These are phyloP conservation scores for Claviceps sp. DNA, from an alignment of 2,329 filamentous ascomycete genomes.

Conservation along the genomic window DNA sequence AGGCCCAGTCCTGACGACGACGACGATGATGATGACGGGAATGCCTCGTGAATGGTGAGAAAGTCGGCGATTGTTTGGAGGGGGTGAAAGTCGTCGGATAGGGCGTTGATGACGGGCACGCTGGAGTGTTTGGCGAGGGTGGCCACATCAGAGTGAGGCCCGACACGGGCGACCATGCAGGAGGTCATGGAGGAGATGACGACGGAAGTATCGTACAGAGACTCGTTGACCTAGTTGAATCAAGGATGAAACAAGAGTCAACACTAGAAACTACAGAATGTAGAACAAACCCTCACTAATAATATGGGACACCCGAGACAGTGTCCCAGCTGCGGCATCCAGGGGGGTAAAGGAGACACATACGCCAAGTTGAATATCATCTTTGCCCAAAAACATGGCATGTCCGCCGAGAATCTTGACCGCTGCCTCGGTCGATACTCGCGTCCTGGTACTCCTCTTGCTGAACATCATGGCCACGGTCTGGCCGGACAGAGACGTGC, in stretches of 20 bases:
- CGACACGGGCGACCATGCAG: slow-evolving; percentile 68
- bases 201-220: slow-evolving; percentile 77
- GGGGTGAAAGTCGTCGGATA: slow-evolving; percentile 86
- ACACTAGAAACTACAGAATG: neutral
- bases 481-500: slow-evolving; percentile 53
- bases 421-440: slow-evolving; percentile 85
- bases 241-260: neutral
- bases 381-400: slow-evolving; percentile 90
- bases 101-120: slow-evolving; percentile 74
- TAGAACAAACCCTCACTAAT: neutral
- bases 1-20: slow-evolving; percentile 45
- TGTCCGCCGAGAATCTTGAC: slow-evolving; percentile 81
- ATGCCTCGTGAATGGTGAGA: slow-evolving; percentile 73
- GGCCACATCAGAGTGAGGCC: slow-evolving; percentile 61
- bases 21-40: slow-evolving; percentile 35
- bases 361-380: slow-evolving; percentile 91
- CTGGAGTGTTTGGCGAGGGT: slow-evolving; percentile 57
- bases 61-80: slow-evolving; percentile 92
- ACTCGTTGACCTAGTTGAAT: slow-evolving; percentile 65
- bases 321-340: neutral
- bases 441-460: slow-evolving; percentile 87
- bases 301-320: neutral
- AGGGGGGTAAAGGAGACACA: slow-evolving; percentile 13
- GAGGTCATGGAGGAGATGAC: slow-evolving; percentile 93
- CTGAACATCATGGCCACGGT: slow-evolving; percentile 93